Evolutionary conservation across 371 early-diverging fungal genomes (phyloP), one percentile per base, ranked within the genome.

Genomic region (Haplosporangium sp.): DNA sequence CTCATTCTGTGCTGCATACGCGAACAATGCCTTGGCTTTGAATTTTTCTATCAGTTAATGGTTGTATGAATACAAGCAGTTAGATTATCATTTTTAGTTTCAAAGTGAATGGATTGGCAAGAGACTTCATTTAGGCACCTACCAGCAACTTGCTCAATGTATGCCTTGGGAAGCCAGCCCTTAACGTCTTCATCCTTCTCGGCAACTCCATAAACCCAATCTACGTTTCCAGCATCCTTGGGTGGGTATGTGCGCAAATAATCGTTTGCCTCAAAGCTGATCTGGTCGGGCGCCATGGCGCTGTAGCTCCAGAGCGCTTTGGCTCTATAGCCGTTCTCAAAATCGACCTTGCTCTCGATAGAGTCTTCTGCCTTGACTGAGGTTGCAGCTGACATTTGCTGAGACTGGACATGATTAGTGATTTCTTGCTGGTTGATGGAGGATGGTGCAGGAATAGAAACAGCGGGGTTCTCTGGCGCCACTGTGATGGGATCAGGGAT

Each of bases 151-250:
- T 76, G 62, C 38, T 76, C 67, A 18, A 76, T 38, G 37, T 76
- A 76, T 4, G 71, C 64, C 40, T 76, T 76, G 23, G 77, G 77
- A 52, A 76, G 63, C 71, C 71, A 76, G 14, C 77, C 77, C 48
- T 70, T 71, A 23, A 46, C 12, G 11, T 8, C 9, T 9, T 42
- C 52, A 40, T 71, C 50, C 46, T 43, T 59, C 42, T 76, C 77
- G 0, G 57, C 59, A 29, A 76, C 42, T 18, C 77, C 67, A 13
- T 76, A 76, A 8, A 76, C 64, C 77, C 77, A 76, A 16, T 76
- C 77, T 10, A 63, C 67, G 18, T 71, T 71, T 8, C 59, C 63
- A 10, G 63, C 51, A 36, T 71, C 71, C 46, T 66, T 67, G 47
- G 71, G 55, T 3, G 67, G 77, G n/a, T 67, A 57, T 9, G 60